Evolutionary conservation across 257 asterid genomes (phyloP), one percentile per base, ranked within the genome.

Genomic region (Lycium ferocissimum): DNA sequence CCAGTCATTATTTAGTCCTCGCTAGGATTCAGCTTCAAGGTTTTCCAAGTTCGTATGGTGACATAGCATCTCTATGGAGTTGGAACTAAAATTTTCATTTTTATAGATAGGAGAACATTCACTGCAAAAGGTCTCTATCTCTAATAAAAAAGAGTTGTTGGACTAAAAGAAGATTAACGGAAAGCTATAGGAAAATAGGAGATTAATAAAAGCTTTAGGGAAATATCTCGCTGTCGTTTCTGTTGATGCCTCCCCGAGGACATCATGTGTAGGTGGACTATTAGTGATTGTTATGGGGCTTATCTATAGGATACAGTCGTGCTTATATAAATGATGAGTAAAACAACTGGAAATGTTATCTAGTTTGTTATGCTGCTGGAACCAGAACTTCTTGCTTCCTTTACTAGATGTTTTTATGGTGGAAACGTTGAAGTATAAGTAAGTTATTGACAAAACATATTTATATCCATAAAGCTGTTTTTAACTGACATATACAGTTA

Each of bases 261-360:
- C 18, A n/a, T 20, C 45, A n/a, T 72, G 57, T 47, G 10, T 51
- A 51, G 81, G n/a, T n/a, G n/a, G 59, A 49, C 38, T 47, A 47
- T 73, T 6, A 73, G 59, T 73, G 40, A 59, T 3, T 20, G 38
- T 40, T 45, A 45, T 6, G n/a, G 59, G n/a, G 80, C 80, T 45
- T 45, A 45, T n/a, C 59, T 5, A 73, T 47, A 20, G 37, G 80
- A 47, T 20, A 20, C n/a, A n/a, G 3, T 6, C 1, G 0, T 73
- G 59, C 80, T 38, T 73, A 2, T 20, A 47, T 45, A 70, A 70
- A 70, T 70, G 54, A 70, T 70, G 54, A 40, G 56, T n/a, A 71
- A 2, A 71, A 71, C 9, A 69, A 40, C 79, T 40, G 79, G 0
- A 17, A 70, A 71, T 71, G 15, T 40, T 9, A 71, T 71, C n/a